These are phyloP conservation scores for Aspergillus sp. DNA, from an alignment of 2,329 filamentous ascomycete species.

Conservation along the genomic window DNA sequence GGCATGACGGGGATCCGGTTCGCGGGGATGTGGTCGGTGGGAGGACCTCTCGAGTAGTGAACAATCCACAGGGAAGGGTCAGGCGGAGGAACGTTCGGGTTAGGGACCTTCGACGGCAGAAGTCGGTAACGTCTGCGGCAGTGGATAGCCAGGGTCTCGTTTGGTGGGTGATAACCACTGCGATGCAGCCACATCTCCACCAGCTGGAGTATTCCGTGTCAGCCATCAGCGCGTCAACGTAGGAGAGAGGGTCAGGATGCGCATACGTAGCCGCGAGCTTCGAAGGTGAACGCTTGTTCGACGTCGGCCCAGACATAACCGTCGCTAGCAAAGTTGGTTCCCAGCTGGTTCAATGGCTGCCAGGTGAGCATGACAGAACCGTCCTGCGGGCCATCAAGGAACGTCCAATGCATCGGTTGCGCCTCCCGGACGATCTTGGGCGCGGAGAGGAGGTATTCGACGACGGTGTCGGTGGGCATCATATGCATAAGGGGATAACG, in stretches of 20 bases:
- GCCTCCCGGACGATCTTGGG: constrained; percentile 82
- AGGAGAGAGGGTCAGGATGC: background rate
- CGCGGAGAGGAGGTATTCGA: constrained; percentile 79
- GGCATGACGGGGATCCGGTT: constrained; percentile 55
- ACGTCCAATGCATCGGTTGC: constrained; percentile 90
- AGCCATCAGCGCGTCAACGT: constrained; percentile 2
- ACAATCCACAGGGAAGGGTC: constrained; percentile 88
- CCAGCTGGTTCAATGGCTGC: constrained; percentile 75
- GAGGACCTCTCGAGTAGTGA: constrained; percentile 80
- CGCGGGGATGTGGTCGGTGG: constrained; percentile 70
- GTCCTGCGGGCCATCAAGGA: constrained; percentile 78
- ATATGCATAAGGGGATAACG: constrained; percentile 74
- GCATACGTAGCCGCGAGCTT: constrained; percentile 68
- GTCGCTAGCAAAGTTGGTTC: constrained; percentile 80
- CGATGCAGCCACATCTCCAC: constrained; percentile 88
- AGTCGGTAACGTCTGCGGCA: constrained; percentile 85
- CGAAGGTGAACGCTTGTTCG: constrained; percentile 75
- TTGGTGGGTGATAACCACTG: constrained; percentile 72
- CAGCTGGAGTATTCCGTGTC: constrained; percentile 55
- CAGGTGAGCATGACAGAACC: constrained; percentile 83
- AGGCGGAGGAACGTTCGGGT: constrained; percentile 67
- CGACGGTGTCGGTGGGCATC: constrained; percentile 73
- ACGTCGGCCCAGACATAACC: constrained; percentile 87
- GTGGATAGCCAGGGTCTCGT: constrained; percentile 73
- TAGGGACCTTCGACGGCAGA: constrained; percentile 68